Evolutionary conservation across 83 land plant genomes (phyloP), one percentile per base, ranked within the genome.

Genomic region (Picea abies): DNA sequence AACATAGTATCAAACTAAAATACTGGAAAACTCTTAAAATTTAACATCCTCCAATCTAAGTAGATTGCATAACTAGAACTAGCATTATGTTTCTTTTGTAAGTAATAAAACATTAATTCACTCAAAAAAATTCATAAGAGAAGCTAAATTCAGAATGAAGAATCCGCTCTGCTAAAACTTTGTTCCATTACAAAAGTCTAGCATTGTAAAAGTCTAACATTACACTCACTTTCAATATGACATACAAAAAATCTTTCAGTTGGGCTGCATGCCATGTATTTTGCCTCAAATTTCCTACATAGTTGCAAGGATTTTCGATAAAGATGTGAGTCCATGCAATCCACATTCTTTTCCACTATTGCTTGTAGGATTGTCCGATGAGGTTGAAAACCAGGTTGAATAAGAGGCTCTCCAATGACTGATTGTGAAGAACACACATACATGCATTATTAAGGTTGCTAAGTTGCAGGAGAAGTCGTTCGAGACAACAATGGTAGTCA

Each of bases 361-460:
- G 41, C 41, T 47, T 7, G 52, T 1, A 47, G 52, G 39, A 14
- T 77, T 17, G 19, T 58, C 47, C 22, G 84, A 60, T 52, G 60
- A 16, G 37, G 49, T 23, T 66, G 52, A 17, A 78, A 83, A 41
- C 73, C 84, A 7, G 92, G 84, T 72, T 84, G 79, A 39, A 92
- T 35, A 17, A 69, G 41, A 39, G 93, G 90, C 86, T 95, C 97
- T 80, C 97, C 97, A 85, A 93, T 90, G 83, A 95, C 93, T 29
- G 29, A 29, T 29, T 29, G 29, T 29, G 29, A 29, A 29, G 29
- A 29, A 29, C 29, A 29, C 29, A 29, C 29, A 29, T 29, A 29
- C 29, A 29, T 29, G 29, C 29, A 29, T 29, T 29, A 29, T 29
- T 29, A 29, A 29, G 29, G 29, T 29, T 29, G 29, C 29, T 29